A percentile compares a stretch with the other conserved stretches of the same genome.
Evolutionary conservation across 345 rosid species (phyloP).

Genomic region (Excoecaria agallocha): DNA sequence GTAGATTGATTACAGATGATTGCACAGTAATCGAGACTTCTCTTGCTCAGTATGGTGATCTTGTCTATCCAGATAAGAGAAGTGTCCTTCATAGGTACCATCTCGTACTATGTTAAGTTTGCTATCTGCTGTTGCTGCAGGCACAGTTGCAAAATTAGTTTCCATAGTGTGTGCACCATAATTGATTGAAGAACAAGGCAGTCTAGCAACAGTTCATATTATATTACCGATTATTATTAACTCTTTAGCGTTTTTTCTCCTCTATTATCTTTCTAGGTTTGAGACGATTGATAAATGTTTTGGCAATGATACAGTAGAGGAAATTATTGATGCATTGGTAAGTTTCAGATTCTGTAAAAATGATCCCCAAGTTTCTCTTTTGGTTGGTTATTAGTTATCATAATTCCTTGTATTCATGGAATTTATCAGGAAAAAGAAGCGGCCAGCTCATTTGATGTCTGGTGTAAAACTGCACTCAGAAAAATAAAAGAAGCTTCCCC

Average conservation of each 20-base stretch:
- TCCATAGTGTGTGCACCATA: not conserved
- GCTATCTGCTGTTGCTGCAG: not conserved
- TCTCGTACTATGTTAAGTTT: not conserved
- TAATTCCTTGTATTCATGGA: not conserved
- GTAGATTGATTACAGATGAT: constrained; percentile 78
- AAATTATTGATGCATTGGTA: constrained; percentile 80
- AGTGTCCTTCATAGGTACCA: constrained; percentile 68
- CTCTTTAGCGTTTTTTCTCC: not conserved
- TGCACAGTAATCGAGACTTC: constrained; percentile 66
- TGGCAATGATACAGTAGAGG: constrained; percentile 78
- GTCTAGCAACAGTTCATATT: not conserved
- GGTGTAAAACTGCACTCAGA: constrained; percentile 54
- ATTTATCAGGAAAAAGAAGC: constrained; percentile 58
- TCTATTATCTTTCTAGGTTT: constrained; percentile 48
- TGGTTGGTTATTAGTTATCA: not conserved
- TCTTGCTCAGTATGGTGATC: constrained; percentile 82
- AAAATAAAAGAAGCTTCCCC: constrained; percentile 87
- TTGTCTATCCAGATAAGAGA: constrained; percentile 65
- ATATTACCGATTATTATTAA: not conserved
- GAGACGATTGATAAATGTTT: constrained; percentile 78
- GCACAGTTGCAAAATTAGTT: not conserved
- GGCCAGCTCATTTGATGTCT: constrained; percentile 48
- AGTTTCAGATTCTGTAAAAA: constrained; percentile 22
- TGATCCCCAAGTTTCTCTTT: not conserved
- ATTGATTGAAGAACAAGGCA: not conserved